Conservation (phyloP, 1,284 basidiomycete genomes). For the Athelia sp. region DNA sequence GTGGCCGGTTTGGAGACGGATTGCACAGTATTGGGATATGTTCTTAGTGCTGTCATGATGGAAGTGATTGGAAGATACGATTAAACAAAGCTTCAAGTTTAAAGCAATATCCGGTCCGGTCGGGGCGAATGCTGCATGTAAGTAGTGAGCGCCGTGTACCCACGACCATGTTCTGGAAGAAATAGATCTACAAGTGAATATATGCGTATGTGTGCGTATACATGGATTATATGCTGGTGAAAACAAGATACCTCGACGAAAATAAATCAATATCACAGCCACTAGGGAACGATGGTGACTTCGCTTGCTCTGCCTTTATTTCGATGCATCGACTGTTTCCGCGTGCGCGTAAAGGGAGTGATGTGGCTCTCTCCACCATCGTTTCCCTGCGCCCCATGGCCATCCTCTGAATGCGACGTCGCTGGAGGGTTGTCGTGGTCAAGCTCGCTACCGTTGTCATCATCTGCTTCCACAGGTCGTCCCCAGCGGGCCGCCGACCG, state of each 20-base stretch:
- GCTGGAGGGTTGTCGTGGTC: constrained; percentile 13
- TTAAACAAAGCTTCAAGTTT: too few relatives aligned
- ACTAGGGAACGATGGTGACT: neutral
- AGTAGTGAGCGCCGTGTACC: too few relatives aligned
- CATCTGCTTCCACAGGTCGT: constrained; percentile 31
- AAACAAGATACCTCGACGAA: too few relatives aligned
- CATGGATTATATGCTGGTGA: neutral
- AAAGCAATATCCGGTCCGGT: neutral
- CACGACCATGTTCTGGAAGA: too few relatives aligned
- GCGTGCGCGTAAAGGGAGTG: constrained; percentile 53
- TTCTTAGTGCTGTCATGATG: neutral
- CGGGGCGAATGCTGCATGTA: too few relatives aligned
- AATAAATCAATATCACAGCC: too few relatives aligned
- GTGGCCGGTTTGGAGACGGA: constrained; percentile 23
- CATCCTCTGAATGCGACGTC: constrained; percentile 31
- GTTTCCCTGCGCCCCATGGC: constrained; percentile 20
- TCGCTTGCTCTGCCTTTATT: constrained; percentile 51
- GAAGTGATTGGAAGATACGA: too few relatives aligned
- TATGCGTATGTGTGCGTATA: neutral
- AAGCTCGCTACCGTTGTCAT: constrained; percentile 26
- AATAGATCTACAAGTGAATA: too few relatives aligned
- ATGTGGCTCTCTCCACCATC: constrained; percentile 34
- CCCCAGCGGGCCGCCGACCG: constrained; percentile 43
- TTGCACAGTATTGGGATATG: constrained; percentile 20
- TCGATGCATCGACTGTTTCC: constrained; percentile 47